These are phyloP conservation scores for Rhynchosporium secalis DNA, from an alignment of 2,329 filamentous ascomycete genomes.

Conservation along the genomic window DNA sequence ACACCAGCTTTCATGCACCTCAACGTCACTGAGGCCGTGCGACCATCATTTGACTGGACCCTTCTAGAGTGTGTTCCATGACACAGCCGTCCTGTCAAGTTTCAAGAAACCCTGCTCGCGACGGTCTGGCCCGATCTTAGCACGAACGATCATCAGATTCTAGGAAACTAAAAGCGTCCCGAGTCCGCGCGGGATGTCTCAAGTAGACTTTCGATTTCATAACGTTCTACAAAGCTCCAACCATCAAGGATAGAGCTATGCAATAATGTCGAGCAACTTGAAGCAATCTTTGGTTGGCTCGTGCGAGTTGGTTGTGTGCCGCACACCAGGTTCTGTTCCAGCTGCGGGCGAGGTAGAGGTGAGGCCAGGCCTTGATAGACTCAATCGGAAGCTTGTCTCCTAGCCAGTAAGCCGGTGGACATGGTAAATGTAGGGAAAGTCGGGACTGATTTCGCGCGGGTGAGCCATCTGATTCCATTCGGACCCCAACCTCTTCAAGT, in stretches of 20 bases:
- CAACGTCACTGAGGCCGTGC: conserved; percentile 9
- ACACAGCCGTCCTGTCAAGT: neutral
- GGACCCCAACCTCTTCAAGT: too few species aligned
- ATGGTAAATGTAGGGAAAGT: neutral
- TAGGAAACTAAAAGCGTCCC: neutral
- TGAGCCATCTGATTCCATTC: too few species aligned
- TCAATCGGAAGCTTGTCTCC: neutral
- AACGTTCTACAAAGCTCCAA: too few species aligned
- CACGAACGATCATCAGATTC: conserved; percentile 3
- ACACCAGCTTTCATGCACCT: conserved; percentile 5
- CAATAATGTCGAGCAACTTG: neutral
- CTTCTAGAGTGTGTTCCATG: neutral
- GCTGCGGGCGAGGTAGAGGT: conserved; percentile 5
- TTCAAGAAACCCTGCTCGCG: neutral
- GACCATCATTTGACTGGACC: conserved; percentile 1
- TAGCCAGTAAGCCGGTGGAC: neutral
- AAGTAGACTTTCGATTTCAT: too few species aligned
- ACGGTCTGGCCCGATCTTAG: conserved; percentile 3
- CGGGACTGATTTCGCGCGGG: neutral
- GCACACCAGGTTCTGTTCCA: neutral
- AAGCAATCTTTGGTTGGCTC: neutral
- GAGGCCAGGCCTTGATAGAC: neutral
- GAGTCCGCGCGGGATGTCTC: neutral
- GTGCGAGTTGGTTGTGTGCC: neutral
- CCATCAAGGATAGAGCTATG: neutral